These are phyloP conservation scores for Diaporthe citri DNA, from an alignment of 2,329 filamentous ascomycete genomes.

Conservation along the genomic window DNA sequence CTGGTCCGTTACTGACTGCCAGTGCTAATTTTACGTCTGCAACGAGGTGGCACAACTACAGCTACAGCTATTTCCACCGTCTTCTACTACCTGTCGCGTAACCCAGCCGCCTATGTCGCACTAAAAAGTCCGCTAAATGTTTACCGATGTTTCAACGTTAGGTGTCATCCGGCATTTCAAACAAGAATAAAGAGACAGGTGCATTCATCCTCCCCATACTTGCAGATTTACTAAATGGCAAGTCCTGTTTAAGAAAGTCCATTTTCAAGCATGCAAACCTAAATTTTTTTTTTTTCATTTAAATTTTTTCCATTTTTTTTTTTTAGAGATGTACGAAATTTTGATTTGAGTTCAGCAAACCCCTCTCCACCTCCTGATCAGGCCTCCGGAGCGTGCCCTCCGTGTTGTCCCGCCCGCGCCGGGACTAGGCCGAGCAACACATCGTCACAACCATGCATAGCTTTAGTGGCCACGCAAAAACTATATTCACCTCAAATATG, in stretches of 20 bases:
- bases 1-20: not conserved
- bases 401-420: not conserved
- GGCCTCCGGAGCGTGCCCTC: constrained; percentile 12
- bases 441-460: constrained; percentile 13
- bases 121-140: not conserved
- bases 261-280: not conserved
- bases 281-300: too few relatives aligned
- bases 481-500: constrained; percentile 19
- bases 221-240: not conserved
- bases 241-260: not conserved
- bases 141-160: constrained; percentile 5
- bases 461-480: not conserved
- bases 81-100: constrained; percentile 11
- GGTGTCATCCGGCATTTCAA: not conserved
- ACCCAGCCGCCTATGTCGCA: constrained; percentile 17
- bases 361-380: constrained; percentile 8
- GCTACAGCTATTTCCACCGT: not conserved
- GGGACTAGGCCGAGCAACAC: constrained; percentile 6
- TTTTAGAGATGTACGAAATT: not conserved
- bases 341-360: not conserved
- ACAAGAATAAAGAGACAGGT: not conserved
- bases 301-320: too few relatives aligned
- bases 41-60: constrained; percentile 15
- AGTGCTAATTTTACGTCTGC: not conserved
- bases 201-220: not conserved